Evolutionary conservation across 768 basidiomycete species (phyloP).

Genomic region (Trichaptum fuscoviolaceum): DNA sequence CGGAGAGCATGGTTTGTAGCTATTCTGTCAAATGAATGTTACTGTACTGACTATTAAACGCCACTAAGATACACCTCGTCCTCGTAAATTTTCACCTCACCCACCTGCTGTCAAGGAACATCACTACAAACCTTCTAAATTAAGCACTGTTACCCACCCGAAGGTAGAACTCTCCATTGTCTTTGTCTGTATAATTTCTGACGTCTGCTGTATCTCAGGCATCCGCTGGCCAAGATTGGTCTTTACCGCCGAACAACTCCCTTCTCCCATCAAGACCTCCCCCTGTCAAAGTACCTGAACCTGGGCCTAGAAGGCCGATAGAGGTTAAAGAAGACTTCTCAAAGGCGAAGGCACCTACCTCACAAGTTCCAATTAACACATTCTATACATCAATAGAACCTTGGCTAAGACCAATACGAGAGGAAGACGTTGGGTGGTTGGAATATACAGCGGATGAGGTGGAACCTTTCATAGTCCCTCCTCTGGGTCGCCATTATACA

Average conservation of each 20-base stretch:
- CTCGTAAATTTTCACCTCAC: conserved; percentile 56
- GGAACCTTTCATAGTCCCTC: conserved; percentile 81
- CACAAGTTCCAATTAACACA: conserved; percentile 64
- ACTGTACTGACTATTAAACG: conserved; percentile 11
- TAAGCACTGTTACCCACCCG: conserved; percentile 30
- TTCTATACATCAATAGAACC: conserved; percentile 89
- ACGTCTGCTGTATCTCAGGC: conserved; percentile 19
- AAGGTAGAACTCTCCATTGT: conserved; percentile 39
- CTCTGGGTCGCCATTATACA: conserved; percentile 81
- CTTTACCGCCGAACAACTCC: conserved; percentile 41
- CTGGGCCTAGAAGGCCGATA: conserved; percentile 79
- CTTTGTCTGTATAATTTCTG: background rate
- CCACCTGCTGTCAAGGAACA: conserved; percentile 51
- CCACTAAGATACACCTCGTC: conserved; percentile 46
- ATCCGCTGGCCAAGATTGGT: conserved; percentile 52
- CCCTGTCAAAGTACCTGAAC: conserved; percentile 54
- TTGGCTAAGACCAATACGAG: conserved; percentile 82
- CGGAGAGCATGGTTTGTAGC: conserved; percentile 45
- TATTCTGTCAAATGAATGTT: conserved; percentile 9
- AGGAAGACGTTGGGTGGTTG: conserved; percentile 94
- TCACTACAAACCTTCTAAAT: conserved; percentile 31
- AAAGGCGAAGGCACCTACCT: conserved; percentile 62
- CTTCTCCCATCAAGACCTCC: conserved; percentile 60
- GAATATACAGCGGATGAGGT: conserved; percentile 88
- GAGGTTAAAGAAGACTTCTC: conserved; percentile 90